Percentiles rank a stretch among this genome's conserved stretches.
phyloP scores from a whole-genome alignment of 176 grass and related monocot genomes.

The Phoenix roebelenii region DNA sequence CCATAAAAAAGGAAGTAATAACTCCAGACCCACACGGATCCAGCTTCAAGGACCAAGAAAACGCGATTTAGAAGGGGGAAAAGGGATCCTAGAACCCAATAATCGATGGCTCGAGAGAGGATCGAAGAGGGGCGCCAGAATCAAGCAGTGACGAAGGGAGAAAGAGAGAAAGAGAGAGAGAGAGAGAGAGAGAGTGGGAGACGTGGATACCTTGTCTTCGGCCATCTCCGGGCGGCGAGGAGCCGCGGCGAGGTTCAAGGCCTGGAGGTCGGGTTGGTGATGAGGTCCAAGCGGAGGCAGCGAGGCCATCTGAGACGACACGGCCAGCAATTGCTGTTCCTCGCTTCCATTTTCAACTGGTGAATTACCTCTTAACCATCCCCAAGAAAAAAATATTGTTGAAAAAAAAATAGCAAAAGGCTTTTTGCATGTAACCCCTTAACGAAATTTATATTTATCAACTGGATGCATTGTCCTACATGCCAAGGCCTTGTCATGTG shows the following conservation, averaged over 20 bases:
- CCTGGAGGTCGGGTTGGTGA: constrained; percentile 1
- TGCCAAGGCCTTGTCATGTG: too few relatives aligned
- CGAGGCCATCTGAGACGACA: constrained; percentile 1
- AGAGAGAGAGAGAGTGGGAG: background rate
- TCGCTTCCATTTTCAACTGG: too few relatives aligned
- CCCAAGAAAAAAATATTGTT: too few relatives aligned
- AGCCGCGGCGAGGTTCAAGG: background rate
- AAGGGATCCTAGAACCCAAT: too few relatives aligned
- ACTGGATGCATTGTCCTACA: too few relatives aligned
- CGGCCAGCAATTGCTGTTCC: too few relatives aligned
- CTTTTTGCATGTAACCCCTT: too few relatives aligned
- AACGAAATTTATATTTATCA: too few relatives aligned
- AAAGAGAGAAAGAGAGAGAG: background rate
- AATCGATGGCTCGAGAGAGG: background rate
- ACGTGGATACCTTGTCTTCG: constrained; percentile 1
- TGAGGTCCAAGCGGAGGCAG: constrained; percentile 1
- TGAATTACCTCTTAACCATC: too few relatives aligned
- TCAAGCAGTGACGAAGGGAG: background rate
- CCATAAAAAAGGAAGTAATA: background rate
- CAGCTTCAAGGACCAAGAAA: background rate
- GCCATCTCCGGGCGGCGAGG: constrained; percentile 4
- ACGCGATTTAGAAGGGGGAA: background rate
- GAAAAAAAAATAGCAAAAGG: too few relatives aligned
- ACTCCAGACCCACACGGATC: background rate
- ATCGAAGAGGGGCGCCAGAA: background rate